phyloP scores from a whole-genome alignment of 2,329 filamentous ascomycete species.

The Hymenoscyphus infarciens region DNA sequence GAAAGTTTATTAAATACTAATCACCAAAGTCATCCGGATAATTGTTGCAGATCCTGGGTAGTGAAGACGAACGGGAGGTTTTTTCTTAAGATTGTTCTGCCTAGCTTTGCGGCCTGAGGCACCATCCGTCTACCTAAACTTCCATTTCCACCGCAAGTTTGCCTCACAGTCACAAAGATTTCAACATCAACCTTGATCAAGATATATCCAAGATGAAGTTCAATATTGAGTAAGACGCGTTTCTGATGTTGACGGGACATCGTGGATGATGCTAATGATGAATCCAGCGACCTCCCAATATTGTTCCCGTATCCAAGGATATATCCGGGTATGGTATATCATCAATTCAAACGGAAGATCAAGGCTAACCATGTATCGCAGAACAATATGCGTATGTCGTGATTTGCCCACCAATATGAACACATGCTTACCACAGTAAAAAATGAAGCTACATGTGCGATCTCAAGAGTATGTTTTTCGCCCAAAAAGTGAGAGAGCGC shows the following conservation, averaged over 20 bases:
- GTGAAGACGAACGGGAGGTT: too few relatives aligned
- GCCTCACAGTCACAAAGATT: not conserved
- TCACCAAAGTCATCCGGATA: too few relatives aligned
- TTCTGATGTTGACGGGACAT: not conserved
- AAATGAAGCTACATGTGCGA: constrained; percentile 70
- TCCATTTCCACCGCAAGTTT: not conserved
- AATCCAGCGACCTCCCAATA: constrained; percentile 60
- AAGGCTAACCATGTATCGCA: constrained; percentile 46
- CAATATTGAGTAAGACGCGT: constrained; percentile 62
- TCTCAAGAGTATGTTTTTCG: constrained; percentile 57
- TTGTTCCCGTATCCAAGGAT: constrained; percentile 73
- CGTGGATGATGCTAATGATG: constrained; percentile 13
- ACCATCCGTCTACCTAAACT: not conserved
- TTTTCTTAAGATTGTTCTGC: not conserved
- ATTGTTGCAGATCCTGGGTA: too few relatives aligned
- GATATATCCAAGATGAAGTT: constrained; percentile 62
- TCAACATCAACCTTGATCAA: constrained; percentile 6
- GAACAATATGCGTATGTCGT: constrained; percentile 61
- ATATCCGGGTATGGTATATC: constrained; percentile 49
- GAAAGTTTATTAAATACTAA: too few relatives aligned
- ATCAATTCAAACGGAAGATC: not conserved
- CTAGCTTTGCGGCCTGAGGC: not conserved
- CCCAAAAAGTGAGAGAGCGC: not conserved
- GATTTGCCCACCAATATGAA: not conserved
- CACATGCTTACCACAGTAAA: constrained; percentile 16